Evolutionary conservation across 1,284 basidiomycete species (phyloP).

Genomic region (Puccinia hordei): DNA sequence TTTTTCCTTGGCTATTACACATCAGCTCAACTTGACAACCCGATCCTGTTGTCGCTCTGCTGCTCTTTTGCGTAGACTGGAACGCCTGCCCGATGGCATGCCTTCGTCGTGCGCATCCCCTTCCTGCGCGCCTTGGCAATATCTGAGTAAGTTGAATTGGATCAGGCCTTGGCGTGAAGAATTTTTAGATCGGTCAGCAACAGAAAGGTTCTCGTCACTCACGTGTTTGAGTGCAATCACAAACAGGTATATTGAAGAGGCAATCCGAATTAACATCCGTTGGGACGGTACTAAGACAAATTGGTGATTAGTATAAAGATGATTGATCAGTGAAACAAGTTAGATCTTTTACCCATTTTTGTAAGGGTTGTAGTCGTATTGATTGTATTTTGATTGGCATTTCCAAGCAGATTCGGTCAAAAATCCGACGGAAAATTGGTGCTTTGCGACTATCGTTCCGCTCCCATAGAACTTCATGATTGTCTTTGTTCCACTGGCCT

Average conservation of each 20-base stretch:
- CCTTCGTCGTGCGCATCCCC: constrained; percentile 29
- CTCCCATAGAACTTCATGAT: constrained; percentile 37
- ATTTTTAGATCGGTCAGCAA: not conserved
- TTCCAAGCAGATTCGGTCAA: constrained; percentile 41
- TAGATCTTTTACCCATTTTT: constrained; percentile 11
- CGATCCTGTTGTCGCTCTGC: not conserved
- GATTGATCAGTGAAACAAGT: not conserved
- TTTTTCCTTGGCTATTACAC: not conserved
- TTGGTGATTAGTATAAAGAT: not conserved
- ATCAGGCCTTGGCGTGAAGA: not conserved
- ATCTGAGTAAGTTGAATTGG: not conserved
- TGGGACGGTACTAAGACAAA: constrained; percentile 24
- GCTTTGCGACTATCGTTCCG: constrained; percentile 20
- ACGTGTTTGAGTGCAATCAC: constrained; percentile 43
- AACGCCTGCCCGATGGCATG: constrained; percentile 38
- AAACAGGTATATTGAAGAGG: constrained; percentile 44
- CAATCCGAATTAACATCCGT: constrained; percentile 41
- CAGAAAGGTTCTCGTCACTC: not conserved
- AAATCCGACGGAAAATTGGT: constrained; percentile 32
- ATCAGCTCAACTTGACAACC: not conserved
- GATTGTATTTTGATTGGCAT: constrained; percentile 42
- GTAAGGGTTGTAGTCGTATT: constrained; percentile 49
- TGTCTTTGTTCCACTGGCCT: constrained; percentile 29
- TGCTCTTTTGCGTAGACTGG: constrained; percentile 35
- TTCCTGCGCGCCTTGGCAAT: constrained; percentile 32